Percentiles rank a stretch among this genome's conserved stretches.
phyloP scores from a whole-genome alignment of 371 early-diverging fungal species.

The Haplosporangium sp. region DNA sequence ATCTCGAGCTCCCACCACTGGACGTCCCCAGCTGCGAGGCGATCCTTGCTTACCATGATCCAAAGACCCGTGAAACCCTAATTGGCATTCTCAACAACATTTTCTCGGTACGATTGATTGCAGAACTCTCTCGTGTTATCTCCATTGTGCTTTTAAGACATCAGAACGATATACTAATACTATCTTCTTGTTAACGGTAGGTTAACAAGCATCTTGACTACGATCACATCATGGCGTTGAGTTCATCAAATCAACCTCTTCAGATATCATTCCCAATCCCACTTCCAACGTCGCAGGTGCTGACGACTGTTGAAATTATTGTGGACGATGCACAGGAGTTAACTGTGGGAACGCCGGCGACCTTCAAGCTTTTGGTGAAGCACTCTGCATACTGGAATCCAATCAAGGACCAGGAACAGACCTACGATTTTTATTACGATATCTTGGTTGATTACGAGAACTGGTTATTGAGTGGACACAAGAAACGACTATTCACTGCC shows the following conservation, averaged over 20 bases:
- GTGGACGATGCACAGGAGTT: slow-evolving; percentile 58
- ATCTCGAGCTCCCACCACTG: slow-evolving; percentile 68
- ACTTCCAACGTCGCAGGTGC: slow-evolving; percentile 47
- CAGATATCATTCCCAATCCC: slow-evolving; percentile 65
- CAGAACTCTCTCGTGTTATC: background rate
- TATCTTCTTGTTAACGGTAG: slow-evolving; percentile 10
- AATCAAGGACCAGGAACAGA: slow-evolving; percentile 46
- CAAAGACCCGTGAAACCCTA: slow-evolving; percentile 46
- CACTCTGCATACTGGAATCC: slow-evolving; percentile 71
- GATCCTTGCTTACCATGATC: slow-evolving; percentile 66
- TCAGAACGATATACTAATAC: background rate
- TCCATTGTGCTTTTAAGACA: background rate
- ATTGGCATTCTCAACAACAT: slow-evolving; percentile 39
- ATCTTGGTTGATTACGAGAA: slow-evolving; percentile 75
- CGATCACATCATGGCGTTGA: slow-evolving; percentile 40
- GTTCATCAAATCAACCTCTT: slow-evolving; percentile 18
- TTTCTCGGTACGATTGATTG: slow-evolving; percentile 32
- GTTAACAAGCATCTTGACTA: slow-evolving; percentile 39
- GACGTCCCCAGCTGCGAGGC: slow-evolving; percentile 67
- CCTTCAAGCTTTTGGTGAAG: slow-evolving; percentile 64
- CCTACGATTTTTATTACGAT: slow-evolving; percentile 68
- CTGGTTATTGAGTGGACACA: slow-evolving; percentile 78
- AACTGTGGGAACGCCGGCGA: slow-evolving; percentile 67
- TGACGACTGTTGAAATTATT: slow-evolving; percentile 71
- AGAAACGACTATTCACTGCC: slow-evolving; percentile 66